Percentiles rank a stretch among this genome's conserved stretches.
phyloP scores from a whole-genome alignment of 2,329 filamentous ascomycete genomes.

The Myriosclerotinia scirpicola region DNA sequence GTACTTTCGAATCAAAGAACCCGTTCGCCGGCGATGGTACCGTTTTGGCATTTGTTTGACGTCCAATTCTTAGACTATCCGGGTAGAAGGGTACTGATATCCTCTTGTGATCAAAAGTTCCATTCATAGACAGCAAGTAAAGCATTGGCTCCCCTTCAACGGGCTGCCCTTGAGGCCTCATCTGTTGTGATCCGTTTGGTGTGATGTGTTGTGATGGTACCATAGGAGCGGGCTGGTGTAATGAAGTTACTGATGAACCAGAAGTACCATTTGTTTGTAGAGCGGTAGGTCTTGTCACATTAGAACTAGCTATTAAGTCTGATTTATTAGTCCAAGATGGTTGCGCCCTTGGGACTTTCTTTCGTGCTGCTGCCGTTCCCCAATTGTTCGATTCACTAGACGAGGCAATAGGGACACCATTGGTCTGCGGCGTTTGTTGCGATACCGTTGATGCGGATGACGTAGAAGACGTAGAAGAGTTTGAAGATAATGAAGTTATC shows the following conservation, averaged over 20 bases:
- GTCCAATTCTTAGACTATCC: constrained; percentile 91
- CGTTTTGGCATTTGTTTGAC: constrained; percentile 96
- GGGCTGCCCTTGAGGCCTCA: constrained; percentile 42
- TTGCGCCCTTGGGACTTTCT: constrained; percentile 49
- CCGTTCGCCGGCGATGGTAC: constrained; percentile 88
- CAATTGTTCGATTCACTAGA: constrained; percentile 34
- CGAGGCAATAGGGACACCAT: constrained; percentile 50
- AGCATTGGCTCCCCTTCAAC: constrained; percentile 71
- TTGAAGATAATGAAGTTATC: constrained; percentile 64
- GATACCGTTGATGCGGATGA: constrained; percentile 64
- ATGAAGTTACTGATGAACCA: constrained; percentile 61
- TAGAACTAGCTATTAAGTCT: constrained; percentile 61
- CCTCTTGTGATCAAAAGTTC: constrained; percentile 95
- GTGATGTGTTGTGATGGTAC: constrained; percentile 68
- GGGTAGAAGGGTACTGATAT: constrained; percentile 90
- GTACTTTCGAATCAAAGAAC: constrained; percentile 96
- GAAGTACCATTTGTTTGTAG: constrained; percentile 58
- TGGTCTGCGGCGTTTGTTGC: constrained; percentile 59
- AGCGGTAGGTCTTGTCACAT: constrained; percentile 60
- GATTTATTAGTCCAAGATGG: constrained; percentile 66
- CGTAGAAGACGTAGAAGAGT: constrained; percentile 57
- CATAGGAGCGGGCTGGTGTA: constrained; percentile 58
- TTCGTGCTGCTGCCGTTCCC: constrained; percentile 48
- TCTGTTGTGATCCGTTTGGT: constrained; percentile 56
- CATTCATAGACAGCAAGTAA: constrained; percentile 86